Base-by-base conservation (phyloP, 805 yeast genomes). In the Candida dendrica region DNA sequence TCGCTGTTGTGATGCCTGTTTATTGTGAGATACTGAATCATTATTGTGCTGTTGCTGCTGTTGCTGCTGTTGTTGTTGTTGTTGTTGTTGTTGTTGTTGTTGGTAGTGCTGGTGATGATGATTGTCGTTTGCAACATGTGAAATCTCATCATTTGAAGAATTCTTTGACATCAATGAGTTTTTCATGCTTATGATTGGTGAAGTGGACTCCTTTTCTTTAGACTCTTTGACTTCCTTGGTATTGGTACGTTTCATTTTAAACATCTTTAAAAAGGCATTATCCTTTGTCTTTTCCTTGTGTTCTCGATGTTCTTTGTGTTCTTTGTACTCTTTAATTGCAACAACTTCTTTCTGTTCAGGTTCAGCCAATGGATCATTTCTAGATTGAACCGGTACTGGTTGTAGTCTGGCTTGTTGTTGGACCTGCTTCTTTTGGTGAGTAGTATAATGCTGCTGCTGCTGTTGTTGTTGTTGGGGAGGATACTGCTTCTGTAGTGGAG, bases 401-500 rank as follows among this genome's bases (percentile, higher is more conserved):
- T 5, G 22, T 10, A n/a, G 14, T 33, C 14, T 7, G 5, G 18
- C 13, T 27, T 27, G 30, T 27, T 9, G 30, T 27, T 27, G 30
- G 8, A 22, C 24, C n/a, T n/a, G n/a, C n/a, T n/a, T n/a, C n/a
- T n/a, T n/a, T n/a, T n/a, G n/a, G n/a, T n/a, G n/a, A n/a, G n/a
- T n/a, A n/a, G n/a, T n/a, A n/a, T n/a, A n/a, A n/a, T 13, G 39
- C 24, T 35, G 49, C 32, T 37, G 45, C 26, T 15, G 26, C 17
- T 39, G 38, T 27, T 19, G 38, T 17, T 31, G 36, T 4, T 17
- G 19, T 3, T 31, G 26, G 24, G 46, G 46, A 37, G 37, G 30
- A n/a, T 11, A 11, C 13, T 27, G 30, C 13, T 27, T 27, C n/a
- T 27, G 30, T 27, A 10, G 30, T 11, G n/a, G n/a, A 5, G 30